These are phyloP conservation scores for Boletus huronensis DNA, from an alignment of 768 basidiomycete species.

Conservation along the genomic window DNA sequence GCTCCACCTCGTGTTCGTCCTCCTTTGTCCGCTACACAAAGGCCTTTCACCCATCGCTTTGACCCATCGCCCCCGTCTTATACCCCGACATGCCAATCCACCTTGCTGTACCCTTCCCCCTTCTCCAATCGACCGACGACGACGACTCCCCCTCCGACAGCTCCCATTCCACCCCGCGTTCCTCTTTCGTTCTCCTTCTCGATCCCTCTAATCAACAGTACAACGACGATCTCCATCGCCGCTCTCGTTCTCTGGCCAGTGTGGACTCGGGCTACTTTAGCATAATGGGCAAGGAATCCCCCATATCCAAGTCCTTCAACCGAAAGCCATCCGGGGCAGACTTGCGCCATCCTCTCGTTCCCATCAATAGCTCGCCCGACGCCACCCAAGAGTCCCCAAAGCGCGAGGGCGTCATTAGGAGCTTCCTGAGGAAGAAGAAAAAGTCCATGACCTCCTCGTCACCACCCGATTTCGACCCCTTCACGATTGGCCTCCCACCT, in stretches of 20 bases:
- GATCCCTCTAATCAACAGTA: not conserved
- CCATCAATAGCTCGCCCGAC: constrained; percentile 3
- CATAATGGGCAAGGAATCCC: constrained; percentile 23
- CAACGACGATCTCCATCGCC: constrained; percentile 7
- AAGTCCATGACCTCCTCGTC: constrained; percentile 11
- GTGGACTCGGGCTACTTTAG: constrained; percentile 31
- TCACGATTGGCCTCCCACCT: not conserved
- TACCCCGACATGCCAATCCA: constrained; percentile 19
- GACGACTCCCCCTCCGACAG: constrained; percentile 10
- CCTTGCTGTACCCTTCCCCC: constrained; percentile 13
- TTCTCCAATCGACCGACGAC: constrained; percentile 9
- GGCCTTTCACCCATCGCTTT: constrained; percentile 21
- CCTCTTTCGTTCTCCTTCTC: constrained; percentile 14
- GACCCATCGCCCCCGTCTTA: constrained; percentile 14
- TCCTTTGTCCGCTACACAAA: constrained; percentile 26
- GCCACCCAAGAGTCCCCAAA: constrained; percentile 14
- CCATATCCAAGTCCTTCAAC: constrained; percentile 5
- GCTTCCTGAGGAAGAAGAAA: constrained; percentile 23
- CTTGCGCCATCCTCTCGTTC: constrained; percentile 6
- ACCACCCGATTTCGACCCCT: constrained; percentile 8
- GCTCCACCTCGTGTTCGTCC: constrained; percentile 1
- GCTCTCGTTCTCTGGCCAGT: constrained; percentile 21
- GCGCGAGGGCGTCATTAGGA: constrained; percentile 19
- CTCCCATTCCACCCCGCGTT: constrained; percentile 17
- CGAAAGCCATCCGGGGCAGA: constrained; percentile 14